Evolutionary conservation across 2,329 filamentous ascomycete genomes (phyloP), one percentile per base, ranked within the genome.

Genomic region (Fusarium siculi): DNA sequence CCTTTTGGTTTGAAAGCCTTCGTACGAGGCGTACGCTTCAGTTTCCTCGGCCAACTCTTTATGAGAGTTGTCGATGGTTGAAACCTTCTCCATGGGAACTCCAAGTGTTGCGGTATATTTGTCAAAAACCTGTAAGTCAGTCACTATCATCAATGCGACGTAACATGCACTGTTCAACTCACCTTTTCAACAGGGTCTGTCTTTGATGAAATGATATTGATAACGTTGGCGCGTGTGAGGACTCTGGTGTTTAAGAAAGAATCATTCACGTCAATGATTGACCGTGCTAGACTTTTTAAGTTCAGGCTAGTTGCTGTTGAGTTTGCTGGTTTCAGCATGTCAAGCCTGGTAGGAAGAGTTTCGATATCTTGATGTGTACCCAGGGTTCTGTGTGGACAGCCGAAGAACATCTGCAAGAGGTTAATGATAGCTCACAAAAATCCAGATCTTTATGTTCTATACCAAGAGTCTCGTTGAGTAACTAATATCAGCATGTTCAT

Each of bases 371-470:
- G 65, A 16, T 10, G 30, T 8, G n/a, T 37, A 30, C 18, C 39
- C 0, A 54, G 46, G 5, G 44, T 21, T 18, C 63, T 47, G 21
- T 68, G 61, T 2, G 65, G 65, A 34, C 61, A 66, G 19, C 65
- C 61, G 2, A 66, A 46, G 11, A 68, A 68, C 19, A 66, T n/a
- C 61, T 68, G 23, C 1, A 9, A 9, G 2, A 18, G 4, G 19
- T 37, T 1, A 50, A 44, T 19, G 1, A 14, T 28, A 10, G 5
- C 1, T 37, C 5, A 8, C 4, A 12, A 8, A n/a, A 15, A 9
- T 5, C 2, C 37, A 16, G 7, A 2, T 21, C 9, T 32, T 28
- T 7, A 28, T 21, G 7, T 2, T n/a, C 7, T n/a, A 15, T 59
- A 34, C 52, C 15, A 55, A 4, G 6, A 55, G 37, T 5, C 9